Conservation (phyloP, 1,139 yeast species). For the Kurtzmaniella quercitrusa region DNA sequence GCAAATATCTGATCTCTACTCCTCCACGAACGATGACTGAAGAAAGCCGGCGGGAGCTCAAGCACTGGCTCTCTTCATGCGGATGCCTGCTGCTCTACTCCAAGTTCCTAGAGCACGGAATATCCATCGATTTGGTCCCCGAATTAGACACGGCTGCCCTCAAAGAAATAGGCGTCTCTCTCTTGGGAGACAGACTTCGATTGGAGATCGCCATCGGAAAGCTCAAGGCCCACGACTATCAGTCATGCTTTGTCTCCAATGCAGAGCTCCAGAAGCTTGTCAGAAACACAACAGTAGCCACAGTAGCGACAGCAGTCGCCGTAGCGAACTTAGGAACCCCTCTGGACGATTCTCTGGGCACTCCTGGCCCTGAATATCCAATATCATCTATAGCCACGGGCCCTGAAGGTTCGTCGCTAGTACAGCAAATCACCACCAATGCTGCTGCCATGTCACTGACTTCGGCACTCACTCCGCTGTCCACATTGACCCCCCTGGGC, state of each 20-base stretch:
- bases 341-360: neutral
- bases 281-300: neutral
- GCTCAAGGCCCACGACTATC: constrained; percentile 27
- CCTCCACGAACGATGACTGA: neutral
- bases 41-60: constrained; percentile 19
- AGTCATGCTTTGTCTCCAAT: constrained; percentile 1
- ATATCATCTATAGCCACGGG: neutral
- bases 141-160: constrained; percentile 68
- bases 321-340: constrained; percentile 1
- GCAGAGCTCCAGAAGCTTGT: constrained; percentile 6
- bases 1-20: neutral
- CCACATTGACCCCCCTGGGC: neutral
- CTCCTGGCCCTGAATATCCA: neutral
- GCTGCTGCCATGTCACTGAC: neutral
- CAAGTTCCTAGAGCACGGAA: constrained; percentile 44
- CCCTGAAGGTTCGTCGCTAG: constrained; percentile 1
- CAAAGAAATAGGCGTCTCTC: constrained; percentile 67
- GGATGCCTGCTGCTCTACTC: constrained; percentile 35
- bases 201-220: constrained; percentile 51
- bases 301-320: neutral
- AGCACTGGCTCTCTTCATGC: constrained; percentile 32
- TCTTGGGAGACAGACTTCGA: constrained; percentile 78
- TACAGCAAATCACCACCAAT: neutral
- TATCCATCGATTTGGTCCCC: constrained; percentile 55
- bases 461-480: neutral